These are phyloP conservation scores for Phaeolepiota aurea DNA, from an alignment of 768 basidiomycete species.

Conservation along the genomic window DNA sequence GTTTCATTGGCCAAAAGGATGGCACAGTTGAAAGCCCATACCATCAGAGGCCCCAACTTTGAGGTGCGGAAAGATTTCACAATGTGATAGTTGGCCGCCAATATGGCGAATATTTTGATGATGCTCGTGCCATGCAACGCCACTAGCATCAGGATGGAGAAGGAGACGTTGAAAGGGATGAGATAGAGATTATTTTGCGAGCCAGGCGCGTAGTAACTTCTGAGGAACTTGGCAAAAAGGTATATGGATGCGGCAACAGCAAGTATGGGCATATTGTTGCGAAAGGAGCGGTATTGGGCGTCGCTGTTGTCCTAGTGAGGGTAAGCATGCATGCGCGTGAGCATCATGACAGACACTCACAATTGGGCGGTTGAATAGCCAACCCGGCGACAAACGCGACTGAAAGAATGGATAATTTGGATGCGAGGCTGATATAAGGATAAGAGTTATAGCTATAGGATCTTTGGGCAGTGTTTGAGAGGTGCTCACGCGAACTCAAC, in stretches of 20 bases:
- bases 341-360: constrained; percentile 38
- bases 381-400: constrained; percentile 55
- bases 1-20: constrained; percentile 75
- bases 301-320: constrained; percentile 81
- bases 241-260: constrained; percentile 38
- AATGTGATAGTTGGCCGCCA: constrained; percentile 62
- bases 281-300: constrained; percentile 82
- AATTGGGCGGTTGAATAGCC: constrained; percentile 73
- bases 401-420: constrained; percentile 64
- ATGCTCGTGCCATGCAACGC: constrained; percentile 76
- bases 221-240: constrained; percentile 46
- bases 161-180: constrained; percentile 50
- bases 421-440: constrained; percentile 46
- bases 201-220: constrained; percentile 21
- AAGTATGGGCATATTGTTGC: constrained; percentile 68
- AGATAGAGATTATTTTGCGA: constrained; percentile 22
- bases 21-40: constrained; percentile 72
- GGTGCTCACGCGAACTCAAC: constrained; percentile 64
- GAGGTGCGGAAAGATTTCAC: constrained; percentile 37
- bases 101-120: constrained; percentile 69
- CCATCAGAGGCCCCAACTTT: constrained; percentile 38
- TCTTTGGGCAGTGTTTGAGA: neutral
- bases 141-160: constrained; percentile 57
- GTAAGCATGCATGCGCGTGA: constrained; percentile 1
- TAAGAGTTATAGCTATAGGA: neutral